Evolutionary conservation across 495 filamentous ascomycete species (phyloP).

Genomic region (Xylaria sp.): DNA sequence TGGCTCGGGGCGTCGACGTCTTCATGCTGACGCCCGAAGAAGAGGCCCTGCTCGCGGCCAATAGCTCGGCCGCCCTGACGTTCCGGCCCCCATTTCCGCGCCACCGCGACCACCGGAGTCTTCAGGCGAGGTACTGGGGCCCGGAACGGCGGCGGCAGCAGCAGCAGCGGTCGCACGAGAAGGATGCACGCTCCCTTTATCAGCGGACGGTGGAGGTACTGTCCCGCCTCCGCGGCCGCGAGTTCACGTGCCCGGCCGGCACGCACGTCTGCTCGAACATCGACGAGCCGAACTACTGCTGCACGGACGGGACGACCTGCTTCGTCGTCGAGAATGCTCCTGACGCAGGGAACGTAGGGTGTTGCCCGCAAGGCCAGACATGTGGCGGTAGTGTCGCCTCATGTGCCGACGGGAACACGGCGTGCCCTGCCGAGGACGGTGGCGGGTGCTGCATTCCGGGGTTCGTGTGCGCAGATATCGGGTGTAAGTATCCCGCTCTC

Average conservation of each 20-base stretch:
- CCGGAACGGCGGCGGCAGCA: slow-evolving; percentile 26
- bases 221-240: slow-evolving; percentile 50
- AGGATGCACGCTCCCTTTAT: slow-evolving; percentile 32
- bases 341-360: slow-evolving; percentile 84
- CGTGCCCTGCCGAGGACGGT: slow-evolving; percentile 71
- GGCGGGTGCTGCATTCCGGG: slow-evolving; percentile 90
- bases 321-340: slow-evolving; percentile 60
- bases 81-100: slow-evolving; percentile 49
- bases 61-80: slow-evolving; percentile 39
- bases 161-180: slow-evolving; percentile 31
- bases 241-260: slow-evolving; percentile 77
- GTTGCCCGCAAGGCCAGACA: slow-evolving; percentile 74
- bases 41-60: slow-evolving; percentile 33
- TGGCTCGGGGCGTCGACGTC: slow-evolving; percentile 19
- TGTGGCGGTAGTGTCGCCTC: slow-evolving; percentile 70
- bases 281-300: slow-evolving; percentile 79
- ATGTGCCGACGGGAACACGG: slow-evolving; percentile 70
- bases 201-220: slow-evolving; percentile 47
- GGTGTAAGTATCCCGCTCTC: slow-evolving; percentile 66
- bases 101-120: slow-evolving; percentile 38
- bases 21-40: slow-evolving; percentile 30
- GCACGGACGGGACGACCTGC: slow-evolving; percentile 70
- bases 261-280: slow-evolving; percentile 73
- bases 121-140: too few species aligned
- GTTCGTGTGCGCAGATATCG: slow-evolving; percentile 77